Conservation (phyloP, 306 rosid species). For the Cicer bijugum region DNA sequence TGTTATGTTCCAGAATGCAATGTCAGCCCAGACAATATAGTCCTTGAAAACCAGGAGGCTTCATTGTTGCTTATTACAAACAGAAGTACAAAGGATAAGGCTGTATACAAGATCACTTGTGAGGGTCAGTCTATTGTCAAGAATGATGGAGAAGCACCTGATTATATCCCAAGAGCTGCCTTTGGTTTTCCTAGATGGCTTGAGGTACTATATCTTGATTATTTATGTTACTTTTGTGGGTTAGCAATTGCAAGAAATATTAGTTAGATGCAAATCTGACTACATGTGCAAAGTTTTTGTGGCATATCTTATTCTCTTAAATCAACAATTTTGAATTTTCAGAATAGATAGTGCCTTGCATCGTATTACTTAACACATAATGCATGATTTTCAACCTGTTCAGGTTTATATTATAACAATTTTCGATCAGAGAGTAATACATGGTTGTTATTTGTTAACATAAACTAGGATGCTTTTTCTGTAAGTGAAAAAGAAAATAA, state of each 20-base stretch:
- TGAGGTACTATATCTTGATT: conserved; percentile 64
- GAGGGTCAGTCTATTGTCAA: conserved; percentile 71
- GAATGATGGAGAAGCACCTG: conserved; percentile 63
- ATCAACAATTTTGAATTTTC: conserved; percentile 31
- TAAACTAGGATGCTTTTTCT: conserved; percentile 29
- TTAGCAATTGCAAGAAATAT: conserved; percentile 16
- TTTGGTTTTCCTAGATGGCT: conserved; percentile 97
- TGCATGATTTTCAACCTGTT: conserved; percentile 1
- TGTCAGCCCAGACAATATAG: conserved; percentile 63
- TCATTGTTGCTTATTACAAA: conserved; percentile 63
- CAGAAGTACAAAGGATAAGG: conserved; percentile 64
- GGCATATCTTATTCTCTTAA: conserved; percentile 22
- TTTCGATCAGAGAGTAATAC: background rate
- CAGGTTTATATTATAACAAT: conserved; percentile 17
- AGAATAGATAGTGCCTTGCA: conserved; percentile 22
- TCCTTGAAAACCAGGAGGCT: conserved; percentile 79
- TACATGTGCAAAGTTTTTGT: conserved; percentile 32
- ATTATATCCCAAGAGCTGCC: conserved; percentile 71
- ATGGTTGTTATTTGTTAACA: background rate
- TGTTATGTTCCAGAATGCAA: conserved; percentile 68
- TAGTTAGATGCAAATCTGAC: conserved; percentile 35
- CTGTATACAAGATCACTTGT: conserved; percentile 68
- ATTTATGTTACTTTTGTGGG: conserved; percentile 1
- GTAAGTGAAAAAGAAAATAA: conserved; percentile 19
- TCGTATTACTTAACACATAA: conserved; percentile 17